Conservation (phyloP, 352 stramenopile genomes). For the Phytophthora sp. region DNA sequence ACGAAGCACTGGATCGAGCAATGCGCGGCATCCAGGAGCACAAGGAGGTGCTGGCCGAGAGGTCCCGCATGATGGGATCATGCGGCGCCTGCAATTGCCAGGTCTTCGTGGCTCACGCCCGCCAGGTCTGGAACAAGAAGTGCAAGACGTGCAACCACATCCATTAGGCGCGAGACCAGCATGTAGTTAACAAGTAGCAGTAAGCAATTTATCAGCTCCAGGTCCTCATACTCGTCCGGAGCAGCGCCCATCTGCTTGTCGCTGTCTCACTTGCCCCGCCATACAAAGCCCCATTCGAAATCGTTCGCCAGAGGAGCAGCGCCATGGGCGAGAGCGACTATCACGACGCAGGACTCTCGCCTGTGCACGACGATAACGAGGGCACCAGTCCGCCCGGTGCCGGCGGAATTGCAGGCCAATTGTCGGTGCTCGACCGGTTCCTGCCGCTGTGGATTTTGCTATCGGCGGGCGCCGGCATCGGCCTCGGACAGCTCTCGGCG, state of each 20-base stretch:
- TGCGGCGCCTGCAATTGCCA: constrained; percentile 52
- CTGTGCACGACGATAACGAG: too few relatives aligned
- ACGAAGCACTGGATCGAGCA: constrained; percentile 59
- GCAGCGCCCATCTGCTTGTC: neutral
- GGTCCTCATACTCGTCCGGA: neutral
- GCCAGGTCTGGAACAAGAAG: constrained; percentile 69
- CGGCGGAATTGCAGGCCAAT: neutral
- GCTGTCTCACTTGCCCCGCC: too few relatives aligned
- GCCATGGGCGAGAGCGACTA: neutral
- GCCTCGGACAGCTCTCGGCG: constrained; percentile 44
- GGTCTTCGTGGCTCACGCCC: constrained; percentile 47
- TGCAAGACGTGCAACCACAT: constrained; percentile 66
- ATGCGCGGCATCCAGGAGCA: constrained; percentile 51
- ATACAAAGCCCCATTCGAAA: too few relatives aligned
- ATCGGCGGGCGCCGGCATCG: constrained; percentile 43
- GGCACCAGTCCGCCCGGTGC: neutral
- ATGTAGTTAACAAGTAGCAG: constrained; percentile 1
- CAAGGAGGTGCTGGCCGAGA: constrained; percentile 36
- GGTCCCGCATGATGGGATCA: constrained; percentile 47
- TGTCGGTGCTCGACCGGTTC: constrained; percentile 48
- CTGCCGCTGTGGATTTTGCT: constrained; percentile 70
- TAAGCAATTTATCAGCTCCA: neutral
- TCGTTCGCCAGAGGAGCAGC: too few relatives aligned
- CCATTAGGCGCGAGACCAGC: constrained; percentile 29
- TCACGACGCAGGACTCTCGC: neutral